Conservation (phyloP, 257 asterid species). For the Plantago ovata region DNA sequence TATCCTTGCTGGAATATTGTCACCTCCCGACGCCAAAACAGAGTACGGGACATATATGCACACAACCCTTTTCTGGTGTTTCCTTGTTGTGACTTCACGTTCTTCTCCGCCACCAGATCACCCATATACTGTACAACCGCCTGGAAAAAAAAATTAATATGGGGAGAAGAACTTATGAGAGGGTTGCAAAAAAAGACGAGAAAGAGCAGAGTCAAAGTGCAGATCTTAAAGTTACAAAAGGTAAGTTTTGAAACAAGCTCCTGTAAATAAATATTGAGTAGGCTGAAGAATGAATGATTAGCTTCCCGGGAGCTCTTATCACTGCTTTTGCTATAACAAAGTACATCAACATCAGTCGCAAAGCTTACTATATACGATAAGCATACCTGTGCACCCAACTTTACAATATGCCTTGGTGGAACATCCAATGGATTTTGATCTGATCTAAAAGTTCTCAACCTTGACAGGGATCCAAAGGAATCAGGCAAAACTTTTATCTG, state of each 20-base stretch:
- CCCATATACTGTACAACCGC: constrained; percentile 68
- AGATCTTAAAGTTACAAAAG: not conserved
- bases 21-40: constrained; percentile 40
- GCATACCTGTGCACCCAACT: constrained; percentile 66
- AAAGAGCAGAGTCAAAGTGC: not conserved
- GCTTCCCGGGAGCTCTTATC: not conserved
- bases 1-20: constrained; percentile 17
- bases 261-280: not conserved
- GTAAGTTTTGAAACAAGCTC: not conserved
- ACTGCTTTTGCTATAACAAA: not conserved
- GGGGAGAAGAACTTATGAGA: not conserved
- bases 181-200: not conserved
- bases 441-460: constrained; percentile 47
- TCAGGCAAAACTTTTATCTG: constrained; percentile 68
- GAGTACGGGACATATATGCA: constrained; percentile 42
- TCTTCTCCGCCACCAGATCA: constrained; percentile 42
- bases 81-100: constrained; percentile 22
- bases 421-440: constrained; percentile 67
- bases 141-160: constrained; percentile 24
- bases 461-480: constrained; percentile 56
- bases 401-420: constrained; percentile 54
- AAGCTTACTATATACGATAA: not conserved
- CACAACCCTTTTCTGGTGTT: constrained; percentile 41
- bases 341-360: not conserved
- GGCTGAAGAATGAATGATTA: not conserved